Evolutionary conservation across 345 rosid genomes (phyloP), one percentile per base, ranked within the genome.

Genomic region (Limnanthes douglasii): DNA sequence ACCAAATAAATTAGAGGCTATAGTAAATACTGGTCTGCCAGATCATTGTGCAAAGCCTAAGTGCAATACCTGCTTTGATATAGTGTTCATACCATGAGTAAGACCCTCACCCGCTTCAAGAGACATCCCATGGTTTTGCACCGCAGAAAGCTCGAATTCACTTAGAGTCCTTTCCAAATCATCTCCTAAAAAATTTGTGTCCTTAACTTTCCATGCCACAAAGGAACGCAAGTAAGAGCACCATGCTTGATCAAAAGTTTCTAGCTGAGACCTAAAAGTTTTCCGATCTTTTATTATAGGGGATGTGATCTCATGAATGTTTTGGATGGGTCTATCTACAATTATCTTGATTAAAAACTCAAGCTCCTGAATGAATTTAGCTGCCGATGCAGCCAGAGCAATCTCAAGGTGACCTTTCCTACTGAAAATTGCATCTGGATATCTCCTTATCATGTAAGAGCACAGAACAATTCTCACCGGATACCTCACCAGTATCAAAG

Each of bases 391-490:
- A 29, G 83, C 69, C 59, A 90, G 52, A 26, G 84, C 65, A 51
- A 53, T 60, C 67, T 90, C 98, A 34, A 64, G 71, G 43, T 77
- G 86, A 48, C 98, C 98, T 51, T 57, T 92, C 43, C 65, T 73
- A 52, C 95, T 90, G 42, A 84, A 66, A 32, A 84, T 80, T 4
- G 90, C 94, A 69, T 59, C 84, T 21, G 97, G 97, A 63, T 88
- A 92, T 23, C 92, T 84, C 58, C 72, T 51, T 56, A 84, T 77
- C 95, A 90, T 84, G 68, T 77, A 84, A 19, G 98, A 92, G 74
- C 92, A 76, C 22, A 88, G 95, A 51, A 70, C 74, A 16, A 79
- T 60, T 57, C 95, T 70, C 38, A 75, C 86, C 0, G 86, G 86
- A 65, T 83, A 88, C 61, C 98, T 72, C 8, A 67, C 67, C 20